Conservation (phyloP, 2,329 filamentous ascomycete species). For the Botrytis sinoallii region DNA sequence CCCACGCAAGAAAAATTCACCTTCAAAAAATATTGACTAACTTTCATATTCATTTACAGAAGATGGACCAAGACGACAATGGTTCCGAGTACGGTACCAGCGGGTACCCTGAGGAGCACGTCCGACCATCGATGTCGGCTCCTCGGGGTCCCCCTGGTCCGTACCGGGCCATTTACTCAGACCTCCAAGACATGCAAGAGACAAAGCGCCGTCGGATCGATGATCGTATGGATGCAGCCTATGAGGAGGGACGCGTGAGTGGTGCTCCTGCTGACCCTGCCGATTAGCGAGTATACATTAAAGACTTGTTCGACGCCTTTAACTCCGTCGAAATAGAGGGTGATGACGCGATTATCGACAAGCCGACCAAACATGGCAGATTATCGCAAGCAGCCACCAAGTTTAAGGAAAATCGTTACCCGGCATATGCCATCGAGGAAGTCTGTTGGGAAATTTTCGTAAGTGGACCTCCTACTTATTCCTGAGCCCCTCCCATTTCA, state of each 20-base stretch:
- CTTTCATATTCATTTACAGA: background rate
- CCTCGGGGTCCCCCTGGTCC: background rate
- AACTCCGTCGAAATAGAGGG: constrained; percentile 15
- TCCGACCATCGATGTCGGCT: background rate
- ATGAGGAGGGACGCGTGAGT: background rate
- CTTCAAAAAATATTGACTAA: background rate
- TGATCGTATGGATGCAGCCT: background rate
- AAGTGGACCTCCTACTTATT: background rate
- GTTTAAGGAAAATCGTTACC: constrained; percentile 21
- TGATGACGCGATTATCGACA: constrained; percentile 24
- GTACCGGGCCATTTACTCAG: constrained; percentile 8
- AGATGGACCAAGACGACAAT: background rate
- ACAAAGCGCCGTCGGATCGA: background rate
- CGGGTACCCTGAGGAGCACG: background rate
- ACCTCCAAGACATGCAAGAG: background rate
- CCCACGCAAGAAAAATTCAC: background rate
- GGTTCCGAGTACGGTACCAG: background rate
- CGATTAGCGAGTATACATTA: constrained; percentile 13
- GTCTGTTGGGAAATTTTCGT: constrained; percentile 29
- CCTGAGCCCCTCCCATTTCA: background rate
- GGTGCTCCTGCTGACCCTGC: background rate
- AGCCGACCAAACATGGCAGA: constrained; percentile 24
- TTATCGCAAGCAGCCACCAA: constrained; percentile 24
- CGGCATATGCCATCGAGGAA: constrained; percentile 19
- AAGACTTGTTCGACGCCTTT: constrained; percentile 24